A percentile compares a stretch with the other conserved stretches of the same genome.
phyloP scores from a whole-genome alignment of 1,284 basidiomycete genomes.

The Cutaneotrichosporon curvatum region DNA sequence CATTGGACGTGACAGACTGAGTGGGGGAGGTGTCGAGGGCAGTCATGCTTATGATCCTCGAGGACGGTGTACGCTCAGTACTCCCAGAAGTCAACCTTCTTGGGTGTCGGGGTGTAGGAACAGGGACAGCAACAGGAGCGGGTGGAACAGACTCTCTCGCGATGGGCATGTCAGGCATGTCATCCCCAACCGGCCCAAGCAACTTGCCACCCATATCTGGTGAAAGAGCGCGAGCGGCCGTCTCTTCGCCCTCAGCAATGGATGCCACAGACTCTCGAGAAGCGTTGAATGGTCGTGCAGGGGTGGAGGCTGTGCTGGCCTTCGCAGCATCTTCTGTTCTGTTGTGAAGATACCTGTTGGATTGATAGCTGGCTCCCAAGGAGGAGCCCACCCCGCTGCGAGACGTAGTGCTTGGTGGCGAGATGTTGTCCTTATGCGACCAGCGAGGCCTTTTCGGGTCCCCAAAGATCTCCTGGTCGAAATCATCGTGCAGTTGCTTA shows the following conservation, averaged over 20 bases:
- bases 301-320: not conserved
- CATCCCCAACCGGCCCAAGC: not conserved
- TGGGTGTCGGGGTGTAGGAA: not conserved
- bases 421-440: not conserved
- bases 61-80: constrained; percentile 8
- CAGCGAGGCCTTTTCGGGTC: not conserved
- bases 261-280: not conserved
- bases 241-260: constrained; percentile 11
- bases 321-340: constrained; percentile 10
- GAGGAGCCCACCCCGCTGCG: constrained; percentile 5
- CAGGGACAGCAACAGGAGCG: not conserved
- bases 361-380: constrained; percentile 34
- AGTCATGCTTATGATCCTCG: constrained; percentile 10
- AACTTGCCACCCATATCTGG: not conserved
- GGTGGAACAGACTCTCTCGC: not conserved
- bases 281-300: not conserved
- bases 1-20: constrained; percentile 8
- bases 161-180: constrained; percentile 14
- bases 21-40: constrained; percentile 9
- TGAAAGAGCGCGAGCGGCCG: constrained; percentile 2
- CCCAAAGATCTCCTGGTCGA: constrained; percentile 34
- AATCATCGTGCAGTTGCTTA: constrained; percentile 26
- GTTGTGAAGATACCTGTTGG: constrained; percentile 25
- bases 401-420: constrained; percentile 4
- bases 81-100: not conserved